Conservation (phyloP, 805 yeast species). For the Metschnikowia lunata region DNA sequence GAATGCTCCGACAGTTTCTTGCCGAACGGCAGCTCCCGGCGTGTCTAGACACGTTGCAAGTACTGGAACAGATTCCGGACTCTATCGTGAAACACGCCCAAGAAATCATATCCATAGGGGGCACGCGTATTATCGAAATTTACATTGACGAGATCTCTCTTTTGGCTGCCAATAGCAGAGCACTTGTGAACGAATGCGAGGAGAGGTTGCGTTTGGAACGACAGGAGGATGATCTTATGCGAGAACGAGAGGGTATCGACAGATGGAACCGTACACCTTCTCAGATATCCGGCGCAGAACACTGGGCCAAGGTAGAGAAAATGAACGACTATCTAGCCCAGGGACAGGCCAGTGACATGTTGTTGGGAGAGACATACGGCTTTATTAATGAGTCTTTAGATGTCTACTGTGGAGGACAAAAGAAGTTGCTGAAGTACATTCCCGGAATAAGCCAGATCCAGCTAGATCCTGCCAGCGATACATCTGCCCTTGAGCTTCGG, state of each 20-base stretch:
- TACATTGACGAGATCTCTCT: conserved; percentile 44
- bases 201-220: conserved; percentile 47
- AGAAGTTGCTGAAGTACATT: conserved; percentile 28
- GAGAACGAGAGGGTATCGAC: conserved; percentile 47
- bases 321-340: conserved; percentile 48
- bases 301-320: conserved; percentile 38
- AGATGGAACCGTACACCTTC: conserved; percentile 54
- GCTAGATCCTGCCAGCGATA: conserved; percentile 29
- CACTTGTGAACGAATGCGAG: conserved; percentile 42
- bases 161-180: conserved; percentile 37
- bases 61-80: conserved; percentile 55
- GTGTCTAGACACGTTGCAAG: conserved; percentile 55
- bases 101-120: conserved; percentile 51
- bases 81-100: conserved; percentile 53
- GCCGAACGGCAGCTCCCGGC: conserved; percentile 55
- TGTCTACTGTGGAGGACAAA: conserved; percentile 40
- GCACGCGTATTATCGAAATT: conserved; percentile 38
- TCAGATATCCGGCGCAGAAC: conserved; percentile 36
- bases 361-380: conserved; percentile 43
- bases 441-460: conserved; percentile 38
- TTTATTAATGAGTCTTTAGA: conserved; percentile 46
- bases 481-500: conserved; percentile 33
- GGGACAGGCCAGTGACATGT: conserved; percentile 60
- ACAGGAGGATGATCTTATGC: conserved; percentile 50
- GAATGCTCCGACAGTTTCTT: conserved; percentile 40